Evolutionary conservation across 75 land plant species (phyloP).

Genomic region (Pinus tabuliformis): DNA sequence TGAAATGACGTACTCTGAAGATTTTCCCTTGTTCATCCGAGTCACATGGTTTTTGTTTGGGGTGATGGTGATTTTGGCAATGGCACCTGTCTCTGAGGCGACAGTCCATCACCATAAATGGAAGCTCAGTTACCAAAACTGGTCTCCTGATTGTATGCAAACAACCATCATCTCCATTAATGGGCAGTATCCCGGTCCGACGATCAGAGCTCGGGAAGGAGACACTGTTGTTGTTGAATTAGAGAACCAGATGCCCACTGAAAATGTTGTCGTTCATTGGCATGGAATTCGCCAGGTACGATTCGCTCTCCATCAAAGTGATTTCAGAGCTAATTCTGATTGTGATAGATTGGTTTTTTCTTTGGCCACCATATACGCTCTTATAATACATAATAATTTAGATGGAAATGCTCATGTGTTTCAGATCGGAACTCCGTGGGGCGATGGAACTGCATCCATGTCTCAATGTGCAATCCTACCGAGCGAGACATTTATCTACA

Average conservation of each 20-base stretch:
- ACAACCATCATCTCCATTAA: not conserved
- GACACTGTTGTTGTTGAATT: constrained; percentile 74
- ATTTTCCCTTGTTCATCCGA: no score
- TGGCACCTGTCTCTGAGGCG: constrained; percentile 8
- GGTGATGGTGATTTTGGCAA: not conserved
- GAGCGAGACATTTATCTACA: constrained; percentile 68
- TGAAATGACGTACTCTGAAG: not conserved
- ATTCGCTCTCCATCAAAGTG: constrained; percentile 9
- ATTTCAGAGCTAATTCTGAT: no score
- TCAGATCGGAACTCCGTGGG: constrained; percentile 71
- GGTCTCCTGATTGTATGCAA: not conserved
- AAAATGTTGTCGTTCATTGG: constrained; percentile 81
- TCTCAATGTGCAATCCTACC: constrained; percentile 79
- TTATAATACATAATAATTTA: no score
- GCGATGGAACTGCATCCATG: constrained; percentile 78
- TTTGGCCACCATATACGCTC: no score
- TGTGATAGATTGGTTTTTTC: no score
- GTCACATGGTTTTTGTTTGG: not conserved
- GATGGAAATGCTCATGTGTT: no score
- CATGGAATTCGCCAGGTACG: constrained; percentile 81
- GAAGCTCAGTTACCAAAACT: not conserved
- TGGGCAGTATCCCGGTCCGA: constrained; percentile 53
- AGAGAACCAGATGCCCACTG: constrained; percentile 54
- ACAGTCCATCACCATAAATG: not conserved
- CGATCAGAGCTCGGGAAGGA: constrained; percentile 57